Base-by-base conservation (phyloP, 805 yeast genomes). In the Candida jianshihensis region DNA sequence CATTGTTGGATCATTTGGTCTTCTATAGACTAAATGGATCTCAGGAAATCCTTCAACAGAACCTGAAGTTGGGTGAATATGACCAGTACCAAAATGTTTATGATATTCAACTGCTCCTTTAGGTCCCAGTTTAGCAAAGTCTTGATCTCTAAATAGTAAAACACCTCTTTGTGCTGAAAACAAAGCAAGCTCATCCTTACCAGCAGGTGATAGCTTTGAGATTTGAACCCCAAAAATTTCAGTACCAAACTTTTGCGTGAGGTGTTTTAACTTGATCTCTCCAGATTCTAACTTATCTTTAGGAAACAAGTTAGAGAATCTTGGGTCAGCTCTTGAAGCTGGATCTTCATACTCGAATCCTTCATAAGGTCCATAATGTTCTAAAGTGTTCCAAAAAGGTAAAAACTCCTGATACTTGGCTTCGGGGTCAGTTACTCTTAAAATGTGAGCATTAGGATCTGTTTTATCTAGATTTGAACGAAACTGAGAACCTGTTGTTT, bases 41-140 rank as follows among this genome's bases (percentile, higher is more conserved):
- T 77, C 79, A 4, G 83, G 80, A 40, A 59, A 59, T 10, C 61
- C 66, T 46, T 60, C 60, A 20, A 81, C 85, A 19, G 81, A 75
- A 12, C 85, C 85, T 7, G 82, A 73, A 13, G 82, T 75, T 33
- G 83, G 83, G 51, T 80, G 87, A 43, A 78, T 67, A 56, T 80
- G 86, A 42, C 74, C 66, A 27, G 74, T 73, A 24, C 88, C 87
- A 53, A 75, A 80, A 51, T 80, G 71, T 29, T 54, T 54, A 28
- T 81, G 83, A 58, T 64, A 77, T 27, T 78, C 66, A 18, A 51
- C 57, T 19, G 56, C 52, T 41, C 63, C 66, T 15, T 56, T 59
- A 9, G 75, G 52, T 12, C 77, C 72, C 35, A 66, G 53, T 11
- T 65, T 58, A 31, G 73, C 71, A 41, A 79, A 71, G 54, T 80